These are phyloP conservation scores for Stenogyne calaminthoides DNA, from an alignment of 305 asterid genomes.

Conservation along the genomic window DNA sequence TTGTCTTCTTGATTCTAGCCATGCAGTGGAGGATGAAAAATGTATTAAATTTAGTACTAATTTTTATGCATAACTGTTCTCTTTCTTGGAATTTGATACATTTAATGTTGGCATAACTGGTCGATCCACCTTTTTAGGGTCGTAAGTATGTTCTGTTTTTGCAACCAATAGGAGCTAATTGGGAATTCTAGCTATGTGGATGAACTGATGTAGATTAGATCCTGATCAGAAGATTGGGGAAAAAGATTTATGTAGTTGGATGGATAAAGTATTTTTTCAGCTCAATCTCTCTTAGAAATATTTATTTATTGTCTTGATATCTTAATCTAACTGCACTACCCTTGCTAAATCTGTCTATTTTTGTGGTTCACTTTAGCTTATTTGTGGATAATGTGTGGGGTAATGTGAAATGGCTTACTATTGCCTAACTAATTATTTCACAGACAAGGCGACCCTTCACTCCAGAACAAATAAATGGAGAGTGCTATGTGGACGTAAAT, in stretches of 20 bases:
- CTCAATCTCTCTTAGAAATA: neutral
- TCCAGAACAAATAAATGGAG: constrained; percentile 81
- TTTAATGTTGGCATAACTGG: neutral
- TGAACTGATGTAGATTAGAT: neutral
- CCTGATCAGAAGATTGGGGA: constrained; percentile 2
- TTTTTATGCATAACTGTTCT: neutral
- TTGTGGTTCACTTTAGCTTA: neutral
- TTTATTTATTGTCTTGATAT: neutral
- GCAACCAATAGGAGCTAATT: neutral
- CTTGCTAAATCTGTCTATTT: neutral
- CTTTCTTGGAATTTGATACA: neutral
- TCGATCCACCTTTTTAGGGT: neutral
- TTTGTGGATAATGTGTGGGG: too few relatives aligned
- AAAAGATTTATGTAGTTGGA: neutral
- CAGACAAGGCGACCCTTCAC: constrained; percentile 82
- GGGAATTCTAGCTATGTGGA: neutral
- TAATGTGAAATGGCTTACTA: neutral
- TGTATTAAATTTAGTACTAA: neutral
- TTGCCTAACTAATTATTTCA: constrained; percentile 19
- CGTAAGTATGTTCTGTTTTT: neutral
- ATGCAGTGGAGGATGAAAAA: neutral
- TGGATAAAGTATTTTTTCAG: neutral
- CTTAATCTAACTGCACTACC: neutral
- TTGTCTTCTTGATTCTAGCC: neutral
- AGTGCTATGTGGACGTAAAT: constrained; percentile 75